Percentiles rank a stretch among this genome's conserved stretches.
These are phyloP conservation scores for Monosporascus ibericus DNA, from an alignment of 2,329 filamentous ascomycete species.

Conservation along the genomic window DNA sequence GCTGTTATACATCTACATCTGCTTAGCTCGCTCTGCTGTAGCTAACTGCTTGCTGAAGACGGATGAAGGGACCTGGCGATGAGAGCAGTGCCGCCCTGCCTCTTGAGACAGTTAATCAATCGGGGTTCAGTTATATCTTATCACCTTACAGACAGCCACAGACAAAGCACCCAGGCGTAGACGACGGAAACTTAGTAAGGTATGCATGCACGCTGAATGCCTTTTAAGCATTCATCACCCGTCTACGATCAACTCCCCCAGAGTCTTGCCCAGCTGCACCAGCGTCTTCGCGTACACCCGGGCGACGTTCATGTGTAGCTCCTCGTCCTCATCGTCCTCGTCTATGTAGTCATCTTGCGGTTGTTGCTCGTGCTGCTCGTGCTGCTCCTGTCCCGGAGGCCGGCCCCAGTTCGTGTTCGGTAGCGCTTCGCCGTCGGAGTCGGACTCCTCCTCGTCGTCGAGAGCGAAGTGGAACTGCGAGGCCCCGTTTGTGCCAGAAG, in stretches of 20 bases:
- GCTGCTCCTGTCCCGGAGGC: not conserved
- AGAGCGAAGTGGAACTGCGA: slow-evolving; percentile 25
- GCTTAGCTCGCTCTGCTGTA: too few relatives aligned
- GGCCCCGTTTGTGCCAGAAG: not conserved
- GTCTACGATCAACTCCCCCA: slow-evolving; percentile 34
- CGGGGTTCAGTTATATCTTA: too few relatives aligned
- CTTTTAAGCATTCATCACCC: too few relatives aligned
- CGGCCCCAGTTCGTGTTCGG: not conserved
- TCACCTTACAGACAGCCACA: too few relatives aligned
- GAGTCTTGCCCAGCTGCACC: slow-evolving; percentile 62
- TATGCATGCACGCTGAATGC: too few relatives aligned
- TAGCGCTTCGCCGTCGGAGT: slow-evolving; percentile 12
- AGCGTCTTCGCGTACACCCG: slow-evolving; percentile 77
- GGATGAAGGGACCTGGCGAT: too few relatives aligned
- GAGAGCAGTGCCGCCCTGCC: too few relatives aligned
- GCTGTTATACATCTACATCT: too few relatives aligned
- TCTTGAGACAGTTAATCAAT: too few relatives aligned
- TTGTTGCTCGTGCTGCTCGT: not conserved
- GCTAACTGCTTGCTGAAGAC: too few relatives aligned
- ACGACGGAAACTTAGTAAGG: too few relatives aligned
- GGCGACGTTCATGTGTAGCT: slow-evolving; percentile 63
- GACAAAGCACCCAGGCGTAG: too few relatives aligned
- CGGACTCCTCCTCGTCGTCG: slow-evolving; percentile 16
- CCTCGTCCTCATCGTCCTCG: slow-evolving; percentile 29
- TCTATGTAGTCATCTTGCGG: slow-evolving; percentile 21